Conservation (phyloP, 495 filamentous ascomycete species). For the Penicillium silybi region DNA sequence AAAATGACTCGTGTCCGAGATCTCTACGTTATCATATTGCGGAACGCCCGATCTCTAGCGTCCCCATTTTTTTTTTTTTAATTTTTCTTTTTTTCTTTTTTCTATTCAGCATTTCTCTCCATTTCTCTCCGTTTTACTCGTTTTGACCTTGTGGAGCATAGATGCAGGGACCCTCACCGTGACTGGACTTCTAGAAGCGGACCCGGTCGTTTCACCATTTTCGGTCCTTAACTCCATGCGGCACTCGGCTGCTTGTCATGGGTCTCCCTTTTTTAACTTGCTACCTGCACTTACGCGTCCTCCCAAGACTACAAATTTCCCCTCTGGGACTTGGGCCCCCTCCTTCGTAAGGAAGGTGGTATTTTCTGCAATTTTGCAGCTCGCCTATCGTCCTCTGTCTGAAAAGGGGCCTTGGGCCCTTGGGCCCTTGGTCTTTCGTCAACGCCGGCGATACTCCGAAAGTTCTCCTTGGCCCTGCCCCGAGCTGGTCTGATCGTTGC, state of each 20-base stretch:
- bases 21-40: neutral
- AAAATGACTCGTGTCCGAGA: neutral
- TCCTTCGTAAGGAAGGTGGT: slow-evolving; percentile 16
- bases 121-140: neutral
- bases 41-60: neutral
- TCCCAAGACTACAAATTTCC: slow-evolving; percentile 3
- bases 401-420: slow-evolving; percentile 2
- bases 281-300: slow-evolving; percentile 36
- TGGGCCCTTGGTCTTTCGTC: neutral
- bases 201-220: slow-evolving; percentile 34
- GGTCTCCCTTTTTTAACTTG: slow-evolving; percentile 20
- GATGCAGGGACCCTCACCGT: slow-evolving; percentile 20
- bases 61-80: too few species aligned
- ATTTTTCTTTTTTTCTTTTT: neutral
- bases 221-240: slow-evolving; percentile 34
- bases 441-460: neutral
- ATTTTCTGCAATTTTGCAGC: slow-evolving; percentile 1
- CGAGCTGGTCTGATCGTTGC: neutral
- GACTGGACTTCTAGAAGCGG: neutral
- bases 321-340: slow-evolving; percentile 1
- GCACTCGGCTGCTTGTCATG: slow-evolving; percentile 12
- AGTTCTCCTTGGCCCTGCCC: neutral
- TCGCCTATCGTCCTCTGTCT: neutral
- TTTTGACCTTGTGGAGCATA: slow-evolving; percentile 5
- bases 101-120: too few species aligned